A percentile compares a stretch with the other conserved stretches of the same genome.
phyloP scores from a whole-genome alignment of 441 rosid genomes.

The Euphorbia schlechtendalii region DNA sequence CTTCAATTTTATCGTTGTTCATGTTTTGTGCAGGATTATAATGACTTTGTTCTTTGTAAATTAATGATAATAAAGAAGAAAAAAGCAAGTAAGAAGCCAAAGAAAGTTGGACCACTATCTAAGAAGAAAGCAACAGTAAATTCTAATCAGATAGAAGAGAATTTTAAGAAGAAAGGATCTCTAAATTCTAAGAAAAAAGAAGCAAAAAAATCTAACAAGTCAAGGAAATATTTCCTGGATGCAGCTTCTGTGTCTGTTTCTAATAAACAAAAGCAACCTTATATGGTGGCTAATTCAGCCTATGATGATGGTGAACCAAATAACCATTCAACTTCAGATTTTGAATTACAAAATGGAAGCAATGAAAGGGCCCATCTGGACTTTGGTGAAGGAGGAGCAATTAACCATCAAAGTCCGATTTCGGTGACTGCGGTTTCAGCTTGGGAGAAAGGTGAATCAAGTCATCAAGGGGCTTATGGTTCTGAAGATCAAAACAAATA shows the following conservation, averaged over 20 bases:
- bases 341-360: too few species aligned
- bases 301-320: neutral
- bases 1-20: neutral
- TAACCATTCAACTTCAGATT: neutral
- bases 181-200: too few species aligned
- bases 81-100: neutral
- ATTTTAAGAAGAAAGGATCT: too few species aligned
- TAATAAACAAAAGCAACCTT: too few species aligned
- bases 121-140: neutral
- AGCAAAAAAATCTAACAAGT: neutral
- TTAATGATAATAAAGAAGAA: constrained; percentile 6
- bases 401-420: too few species aligned
- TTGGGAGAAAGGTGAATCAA: neutral
- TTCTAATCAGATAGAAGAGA: too few species aligned
- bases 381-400: neutral
- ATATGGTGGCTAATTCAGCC: neutral
- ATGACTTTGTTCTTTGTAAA: constrained; percentile 14
- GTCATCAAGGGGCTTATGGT: neutral
- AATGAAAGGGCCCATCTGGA: neutral
- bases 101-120: neutral
- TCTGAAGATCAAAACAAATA: neutral
- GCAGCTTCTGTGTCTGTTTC: neutral
- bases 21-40: constrained; percentile 10
- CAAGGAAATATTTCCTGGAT: neutral
- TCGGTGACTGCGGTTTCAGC: too few species aligned